Base-by-base conservation (phyloP, 2,329 filamentous ascomycete species). In the Aureobasidium sp. region DNA sequence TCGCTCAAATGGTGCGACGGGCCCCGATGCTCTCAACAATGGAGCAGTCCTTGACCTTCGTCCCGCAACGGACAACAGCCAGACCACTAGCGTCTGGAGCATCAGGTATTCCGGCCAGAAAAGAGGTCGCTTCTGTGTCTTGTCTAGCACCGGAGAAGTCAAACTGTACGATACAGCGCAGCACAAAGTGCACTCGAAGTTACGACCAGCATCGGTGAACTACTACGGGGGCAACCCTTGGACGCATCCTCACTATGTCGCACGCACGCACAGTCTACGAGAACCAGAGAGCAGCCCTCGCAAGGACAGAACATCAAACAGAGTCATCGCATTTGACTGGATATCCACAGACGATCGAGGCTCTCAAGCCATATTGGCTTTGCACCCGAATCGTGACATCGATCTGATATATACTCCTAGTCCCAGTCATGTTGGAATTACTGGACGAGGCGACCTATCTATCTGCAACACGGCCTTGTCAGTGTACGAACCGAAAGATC, bases 241-340 rank as follows among this genome's bases (percentile, higher is more conserved):
- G 76, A 70, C 67, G 5, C 75, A 72, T 25, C 76, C 75, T 34
- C 71, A 76, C 36, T 80, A 80, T 60, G 75, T 77, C 1, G 76
- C 75, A 55, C 69, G 73, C 29, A 75, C 74, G 1, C 76, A 78
- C 61, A 72, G 69, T 37, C 62, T 80, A 6, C 69, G 72, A 51
- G 72, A 73, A 61, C 79, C 81, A 1, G 79, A 72, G 66, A 76
- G 80, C 61, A 75, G 79, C 54, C 73, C 75, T 13, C 69, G 74
- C 16, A 71, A 74, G n/a, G 77, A 79, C 41, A 77, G 77, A 16
- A 71, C 77, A 32, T 76, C 80, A 21, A 36, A 41, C 29, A 59
- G 36, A 42, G 72, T 84, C 21, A 79, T 85, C 16, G 82, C 82
- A 0, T 87, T 85, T 66, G 84, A 87, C 66, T 86, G 85, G 70